phyloP scores from a whole-genome alignment of 768 basidiomycete genomes.

The Amanita pseudoporphyria region DNA sequence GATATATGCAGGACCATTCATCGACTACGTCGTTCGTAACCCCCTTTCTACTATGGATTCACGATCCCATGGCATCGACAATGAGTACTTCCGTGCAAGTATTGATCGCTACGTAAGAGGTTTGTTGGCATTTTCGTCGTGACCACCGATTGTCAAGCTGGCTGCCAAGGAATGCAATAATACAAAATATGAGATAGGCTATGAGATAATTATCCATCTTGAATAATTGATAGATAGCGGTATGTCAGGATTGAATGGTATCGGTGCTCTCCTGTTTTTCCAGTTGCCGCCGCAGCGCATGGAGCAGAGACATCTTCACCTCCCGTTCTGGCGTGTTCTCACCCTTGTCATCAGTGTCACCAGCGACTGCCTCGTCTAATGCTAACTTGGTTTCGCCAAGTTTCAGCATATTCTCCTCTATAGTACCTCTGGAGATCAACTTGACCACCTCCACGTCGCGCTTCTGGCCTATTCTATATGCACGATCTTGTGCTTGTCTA shows the following conservation, averaged over 20 bases:
- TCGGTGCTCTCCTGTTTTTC: constrained; percentile 38
- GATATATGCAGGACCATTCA: constrained; percentile 87
- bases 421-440: constrained; percentile 82
- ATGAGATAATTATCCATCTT: constrained; percentile 7
- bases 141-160: background rate
- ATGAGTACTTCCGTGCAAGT: constrained; percentile 80
- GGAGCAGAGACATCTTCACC: constrained; percentile 83
- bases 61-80: constrained; percentile 78
- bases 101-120: constrained; percentile 70
- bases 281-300: constrained; percentile 73
- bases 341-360: constrained; percentile 51
- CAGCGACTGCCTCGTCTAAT: constrained; percentile 90
- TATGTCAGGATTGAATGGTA: constrained; percentile 7
- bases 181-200: background rate
- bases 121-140: constrained; percentile 32
- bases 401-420: constrained; percentile 93
- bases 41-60: constrained; percentile 83
- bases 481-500: constrained; percentile 93
- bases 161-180: constrained; percentile 3
- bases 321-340: constrained; percentile 66
- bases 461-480: constrained; percentile 94
- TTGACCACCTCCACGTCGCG: constrained; percentile 92
- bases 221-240: constrained; percentile 5
- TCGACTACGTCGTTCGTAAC: constrained; percentile 91
- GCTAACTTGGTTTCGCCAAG: constrained; percentile 87